Conservation (phyloP, 805 yeast genomes). For the Wickerhamomyces bisporus region DNA sequence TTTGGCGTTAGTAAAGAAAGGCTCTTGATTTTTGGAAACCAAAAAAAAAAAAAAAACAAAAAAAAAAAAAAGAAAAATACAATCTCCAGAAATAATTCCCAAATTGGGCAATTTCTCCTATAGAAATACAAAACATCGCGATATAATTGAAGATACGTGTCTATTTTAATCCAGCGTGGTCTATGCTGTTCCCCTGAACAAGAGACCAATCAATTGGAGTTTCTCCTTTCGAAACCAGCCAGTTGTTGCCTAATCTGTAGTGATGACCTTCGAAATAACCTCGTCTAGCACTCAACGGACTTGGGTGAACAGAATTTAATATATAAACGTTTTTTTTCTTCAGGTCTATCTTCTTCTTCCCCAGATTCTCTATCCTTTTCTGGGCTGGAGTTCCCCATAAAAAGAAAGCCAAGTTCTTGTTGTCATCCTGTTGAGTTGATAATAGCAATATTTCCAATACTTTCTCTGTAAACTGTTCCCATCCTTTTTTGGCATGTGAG, state of each 20-base stretch:
- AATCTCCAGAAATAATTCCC: too few species aligned
- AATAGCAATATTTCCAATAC: slow-evolving; percentile 62
- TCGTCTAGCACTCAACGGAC: slow-evolving; percentile 86
- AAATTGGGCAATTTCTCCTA: too few species aligned
- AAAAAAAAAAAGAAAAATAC: too few species aligned
- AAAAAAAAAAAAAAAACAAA: too few species aligned
- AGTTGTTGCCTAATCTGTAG: slow-evolving; percentile 69
- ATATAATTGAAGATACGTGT: too few species aligned
- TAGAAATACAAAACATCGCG: too few species aligned
- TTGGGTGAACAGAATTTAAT: slow-evolving; percentile 83
- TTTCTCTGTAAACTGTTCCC: slow-evolving; percentile 85
- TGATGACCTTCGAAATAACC: slow-evolving; percentile 80
- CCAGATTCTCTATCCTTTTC: slow-evolving; percentile 27
- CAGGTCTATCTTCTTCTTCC: slow-evolving; percentile 17
- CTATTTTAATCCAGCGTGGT: too few species aligned
- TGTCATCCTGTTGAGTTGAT: not conserved
- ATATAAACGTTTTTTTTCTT: slow-evolving; percentile 37
- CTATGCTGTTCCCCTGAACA: slow-evolving; percentile 20
- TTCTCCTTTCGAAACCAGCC: slow-evolving; percentile 47
- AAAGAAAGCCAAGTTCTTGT: slow-evolving; percentile 13
- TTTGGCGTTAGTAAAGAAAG: too few species aligned
- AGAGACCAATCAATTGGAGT: slow-evolving; percentile 66
- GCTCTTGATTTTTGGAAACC: too few species aligned
- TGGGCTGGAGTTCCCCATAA: slow-evolving; percentile 43
- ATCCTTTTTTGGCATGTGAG: slow-evolving; percentile 85